These are phyloP conservation scores for Pichia membranifaciens DNA, from an alignment of 805 yeast genomes.

Conservation along the genomic window DNA sequence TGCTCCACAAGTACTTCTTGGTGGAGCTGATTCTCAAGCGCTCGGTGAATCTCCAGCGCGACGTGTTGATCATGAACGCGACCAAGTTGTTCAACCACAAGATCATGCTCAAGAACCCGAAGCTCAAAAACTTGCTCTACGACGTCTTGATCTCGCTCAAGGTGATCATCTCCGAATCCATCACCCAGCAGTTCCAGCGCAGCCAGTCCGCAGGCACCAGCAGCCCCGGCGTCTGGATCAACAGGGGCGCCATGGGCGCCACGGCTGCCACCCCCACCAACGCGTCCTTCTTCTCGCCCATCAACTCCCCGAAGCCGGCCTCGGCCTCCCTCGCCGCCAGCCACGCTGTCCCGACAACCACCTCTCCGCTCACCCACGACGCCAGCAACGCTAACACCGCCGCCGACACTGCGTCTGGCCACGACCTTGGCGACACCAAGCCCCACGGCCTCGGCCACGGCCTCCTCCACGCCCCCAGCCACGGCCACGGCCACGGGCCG, in stretches of 20 bases:
- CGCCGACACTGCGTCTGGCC: no score
- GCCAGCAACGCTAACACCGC: no score
- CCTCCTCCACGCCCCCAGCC: no score
- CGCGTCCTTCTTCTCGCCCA: conserved; percentile 22
- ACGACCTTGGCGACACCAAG: no score
- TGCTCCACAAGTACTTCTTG: conserved; percentile 49
- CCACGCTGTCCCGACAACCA: neutral
- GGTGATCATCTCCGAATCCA: conserved; percentile 28
- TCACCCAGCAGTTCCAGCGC: conserved; percentile 15
- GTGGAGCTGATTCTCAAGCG: conserved; percentile 40
- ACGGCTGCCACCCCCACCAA: conserved; percentile 24
- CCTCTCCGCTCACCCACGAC: neutral
- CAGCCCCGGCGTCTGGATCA: conserved; percentile 7
- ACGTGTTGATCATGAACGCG: conserved; percentile 43
- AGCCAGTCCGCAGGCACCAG: neutral
- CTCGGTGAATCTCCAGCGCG: conserved; percentile 35
- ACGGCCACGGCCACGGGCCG: no score
- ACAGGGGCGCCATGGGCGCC: conserved; percentile 18
- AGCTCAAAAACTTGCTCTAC: conserved; percentile 49
- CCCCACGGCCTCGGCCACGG: no score
- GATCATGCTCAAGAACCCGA: conserved; percentile 40
- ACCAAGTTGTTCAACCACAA: conserved; percentile 40
- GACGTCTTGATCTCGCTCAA: conserved; percentile 55
- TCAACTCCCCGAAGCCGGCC: conserved; percentile 7
- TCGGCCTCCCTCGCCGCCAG: neutral